Evolutionary conservation across 805 yeast species (phyloP), one percentile per base, ranked within the genome.

Genomic region (Blastobotrys parvus): DNA sequence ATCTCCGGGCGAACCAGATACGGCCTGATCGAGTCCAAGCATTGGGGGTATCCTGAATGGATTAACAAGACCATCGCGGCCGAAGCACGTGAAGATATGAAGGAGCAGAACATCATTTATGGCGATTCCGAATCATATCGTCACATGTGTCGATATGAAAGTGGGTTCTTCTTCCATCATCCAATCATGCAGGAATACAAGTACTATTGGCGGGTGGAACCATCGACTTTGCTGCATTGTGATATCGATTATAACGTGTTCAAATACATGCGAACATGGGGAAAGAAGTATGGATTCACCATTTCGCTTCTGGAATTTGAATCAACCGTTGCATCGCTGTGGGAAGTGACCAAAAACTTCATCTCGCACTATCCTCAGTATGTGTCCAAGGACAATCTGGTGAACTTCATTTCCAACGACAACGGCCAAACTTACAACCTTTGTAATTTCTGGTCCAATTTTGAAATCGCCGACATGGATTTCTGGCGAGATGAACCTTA

Each of bases 151-250:
- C 74, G 96, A 58, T 88, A 72, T 58, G 94, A 86, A 63, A 81
- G 92, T 13, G 96, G 96, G 0, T 83, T 87, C 65, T 88, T 88
- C 65, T 87, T 75, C 71, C 75, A 80, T 64, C 92, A 85, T 59
- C 80, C 80, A 35, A 58, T 82, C 45, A 61, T 88, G 71, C 69
- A 69, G 43, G 80, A 84, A n/a, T 87, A 78, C 62, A 87, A 83
- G 48, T 88, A 81, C 72, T 88, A 88, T 70, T 88, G 96, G 96
- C 78, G 96, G 66, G 94, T 88, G 43, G 96, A 88, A 64, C 95
- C 96, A 16, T 84, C 78, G 59, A 74, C 83, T 60, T 75, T 75
- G 62, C 75, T 87, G 54, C 80, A 70, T 64, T 87, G 95, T 70
- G 95, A 88, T 63, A 68, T 88, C 35, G 74, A 82, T 42, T 86